Base-by-base conservation (phyloP, 768 basidiomycete genomes). In the Mycena kentingensis region DNA sequence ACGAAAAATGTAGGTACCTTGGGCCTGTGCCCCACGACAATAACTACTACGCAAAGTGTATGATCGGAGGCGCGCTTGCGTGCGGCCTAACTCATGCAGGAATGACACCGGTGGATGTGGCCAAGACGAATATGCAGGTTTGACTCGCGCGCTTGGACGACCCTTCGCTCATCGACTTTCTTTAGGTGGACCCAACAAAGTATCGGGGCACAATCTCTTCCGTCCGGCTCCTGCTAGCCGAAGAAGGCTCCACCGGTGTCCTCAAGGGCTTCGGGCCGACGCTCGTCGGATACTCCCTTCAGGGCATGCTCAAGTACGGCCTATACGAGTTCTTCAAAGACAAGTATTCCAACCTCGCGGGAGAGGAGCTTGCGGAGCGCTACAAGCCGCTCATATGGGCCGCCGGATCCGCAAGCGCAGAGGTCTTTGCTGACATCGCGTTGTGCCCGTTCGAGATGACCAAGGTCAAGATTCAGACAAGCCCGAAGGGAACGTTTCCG, bases 301-400 rank as follows among this genome's bases (percentile, higher is more conserved):
- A 97, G 76, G 95, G 95, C 69, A 87, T 94, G 83, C 93, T 96
- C 88, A 98, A 98, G 76, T 97, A 92, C 71, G 95, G 95, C 77
- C 90, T 95, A 70, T 97, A 97, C 71, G 94, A 98, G 74, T 70
- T 89, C 67, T 98, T 95, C 89, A 98, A 96, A 80, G 94, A 97
- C 71, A 52, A 67, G 58, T 95, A 94, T 82, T 84, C 84, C 80
- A 94, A 94, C 81, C 67, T 87, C 60, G 86, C 92, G 57, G 94
- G 94, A 46, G 86, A 95, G 71, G 90, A 93, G 68, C 74, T 81
- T 34, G 68, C 88, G 22, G 70, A 80, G 49, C 84, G 91, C 62
- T 92, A 90, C 83, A 91, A 91, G 77, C 86, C 88, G 57, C 78
- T 79, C 52, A 93, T 98, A 74, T 97, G 94, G 91, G 84, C 93